A percentile compares a stretch with the other conserved stretches of the same genome.
phyloP scores from a whole-genome alignment of 176 grass and related monocot species.

The Elaeis guineensis region DNA sequence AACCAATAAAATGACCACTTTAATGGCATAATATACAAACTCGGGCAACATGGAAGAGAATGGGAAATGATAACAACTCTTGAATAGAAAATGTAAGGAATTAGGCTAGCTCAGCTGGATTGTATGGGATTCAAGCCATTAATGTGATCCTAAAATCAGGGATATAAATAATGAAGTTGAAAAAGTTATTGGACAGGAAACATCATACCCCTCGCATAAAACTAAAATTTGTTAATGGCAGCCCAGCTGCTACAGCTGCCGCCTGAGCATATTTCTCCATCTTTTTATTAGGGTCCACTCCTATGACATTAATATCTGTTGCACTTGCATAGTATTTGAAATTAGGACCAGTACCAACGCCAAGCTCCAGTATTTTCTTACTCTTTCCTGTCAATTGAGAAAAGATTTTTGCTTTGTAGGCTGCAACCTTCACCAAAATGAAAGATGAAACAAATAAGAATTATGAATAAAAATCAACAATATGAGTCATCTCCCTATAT shows the following conservation, averaged over 20 bases:
- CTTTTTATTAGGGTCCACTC: conserved; percentile 79
- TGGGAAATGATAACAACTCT: no score
- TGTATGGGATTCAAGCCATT: no score
- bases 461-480: neutral
- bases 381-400: conserved; percentile 26
- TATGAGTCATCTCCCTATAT: neutral
- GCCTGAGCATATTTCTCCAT: conserved; percentile 72
- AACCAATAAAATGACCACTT: no score
- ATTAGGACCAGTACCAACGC: conserved; percentile 79
- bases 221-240: conserved; percentile 43
- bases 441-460: conserved; percentile 6
- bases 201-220: conserved; percentile 57
- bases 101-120: no score
- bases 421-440: conserved; percentile 36
- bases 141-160: no score
- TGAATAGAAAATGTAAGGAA: no score
- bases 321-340: conserved; percentile 64
- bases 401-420: conserved; percentile 70
- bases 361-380: conserved; percentile 61
- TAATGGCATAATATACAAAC: no score
- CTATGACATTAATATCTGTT: conserved; percentile 27
- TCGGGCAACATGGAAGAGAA: no score
- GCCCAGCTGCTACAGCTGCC: conserved; percentile 47
- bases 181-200: neutral
- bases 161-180: no score